These are phyloP conservation scores for Fraxinus anomala DNA, from an alignment of 257 asterid genomes.

Conservation along the genomic window DNA sequence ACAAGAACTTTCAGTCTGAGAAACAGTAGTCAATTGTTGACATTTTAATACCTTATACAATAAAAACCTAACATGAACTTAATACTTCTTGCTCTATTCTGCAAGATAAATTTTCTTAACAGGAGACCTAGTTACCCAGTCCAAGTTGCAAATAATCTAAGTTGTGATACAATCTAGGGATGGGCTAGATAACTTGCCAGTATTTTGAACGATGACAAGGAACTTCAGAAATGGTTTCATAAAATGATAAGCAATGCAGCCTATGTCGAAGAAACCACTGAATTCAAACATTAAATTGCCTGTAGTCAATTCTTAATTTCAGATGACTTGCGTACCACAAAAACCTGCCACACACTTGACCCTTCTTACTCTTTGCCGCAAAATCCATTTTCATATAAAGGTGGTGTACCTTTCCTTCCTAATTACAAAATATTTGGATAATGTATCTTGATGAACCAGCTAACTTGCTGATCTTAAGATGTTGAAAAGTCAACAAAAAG, in stretches of 20 bases:
- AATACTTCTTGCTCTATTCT: not conserved
- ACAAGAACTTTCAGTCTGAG: not conserved
- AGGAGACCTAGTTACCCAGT: not conserved
- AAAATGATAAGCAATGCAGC: not conserved
- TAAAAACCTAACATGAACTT: not conserved
- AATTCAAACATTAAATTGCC: not conserved
- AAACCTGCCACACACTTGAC: not conserved
- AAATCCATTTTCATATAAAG: not conserved
- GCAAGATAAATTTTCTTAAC: too few species aligned
- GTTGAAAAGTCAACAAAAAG: not conserved
- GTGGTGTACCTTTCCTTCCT: not conserved
- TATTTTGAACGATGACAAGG: not conserved
- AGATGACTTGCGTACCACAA: not conserved
- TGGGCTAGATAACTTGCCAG: not conserved
- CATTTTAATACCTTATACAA: not conserved
- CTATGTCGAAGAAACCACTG: not conserved
- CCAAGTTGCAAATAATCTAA: not conserved
- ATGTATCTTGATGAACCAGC: not conserved
- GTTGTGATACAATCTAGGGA: not conserved
- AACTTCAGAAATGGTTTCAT: not conserved
- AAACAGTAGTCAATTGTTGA: not conserved
- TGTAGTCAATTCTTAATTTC: not conserved
- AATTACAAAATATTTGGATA: not conserved
- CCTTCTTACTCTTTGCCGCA: not conserved
- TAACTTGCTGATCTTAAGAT: not conserved